Evolutionary conservation across 768 basidiomycete genomes (phyloP), one percentile per base, ranked within the genome.

Genomic region (Serpula lacrymans): DNA sequence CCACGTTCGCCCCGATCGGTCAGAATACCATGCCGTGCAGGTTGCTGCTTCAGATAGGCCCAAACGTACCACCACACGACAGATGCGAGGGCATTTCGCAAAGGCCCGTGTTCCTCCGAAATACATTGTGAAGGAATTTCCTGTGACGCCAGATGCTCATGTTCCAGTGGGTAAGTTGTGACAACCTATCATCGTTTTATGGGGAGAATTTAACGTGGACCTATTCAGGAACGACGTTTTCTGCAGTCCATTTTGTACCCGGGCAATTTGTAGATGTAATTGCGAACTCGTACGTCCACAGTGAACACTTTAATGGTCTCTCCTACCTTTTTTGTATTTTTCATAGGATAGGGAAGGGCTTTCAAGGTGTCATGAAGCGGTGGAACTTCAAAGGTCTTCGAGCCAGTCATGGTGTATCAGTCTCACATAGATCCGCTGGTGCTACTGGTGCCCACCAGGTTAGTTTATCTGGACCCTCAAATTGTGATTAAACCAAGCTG

Each of bases 361-460:
- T 94, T 64, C 88, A 91, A 48, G 96, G 96, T 54, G 82, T 77
- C 21, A 99, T 99, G 96, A 99, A 98, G 61, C 75, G 90, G 34
- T 93, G 91, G 82, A 84, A 85, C 24, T 98, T 95, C 68, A 78
- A 83, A 53, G 96, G 96, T 64, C 66, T 93, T 22, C 78, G 82
- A 33, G 94, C 92, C 2, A 89, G 90, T 64, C 96, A 99, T 59
- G 96, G 96, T 83, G 88, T 90, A 34, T 97, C 96, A 46, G 58
- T 93, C 49, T 90, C 90, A 7, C 96, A 98, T 72, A 85, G 96
- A 57, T 85, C 86, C 7, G 80, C 84, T 18, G 96, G 96, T 54
- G 88, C 93, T 6, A 94, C 88, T 6, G 96, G 96, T 63, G 87
- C 87, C 53, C 90, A 95, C 60, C 95, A 97, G 73, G 94, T 92